Percentiles rank a stretch among this genome's conserved stretches.
Conservation (phyloP, 2,329 filamentous ascomycete genomes). For the Fusarium avenaceum region DNA sequence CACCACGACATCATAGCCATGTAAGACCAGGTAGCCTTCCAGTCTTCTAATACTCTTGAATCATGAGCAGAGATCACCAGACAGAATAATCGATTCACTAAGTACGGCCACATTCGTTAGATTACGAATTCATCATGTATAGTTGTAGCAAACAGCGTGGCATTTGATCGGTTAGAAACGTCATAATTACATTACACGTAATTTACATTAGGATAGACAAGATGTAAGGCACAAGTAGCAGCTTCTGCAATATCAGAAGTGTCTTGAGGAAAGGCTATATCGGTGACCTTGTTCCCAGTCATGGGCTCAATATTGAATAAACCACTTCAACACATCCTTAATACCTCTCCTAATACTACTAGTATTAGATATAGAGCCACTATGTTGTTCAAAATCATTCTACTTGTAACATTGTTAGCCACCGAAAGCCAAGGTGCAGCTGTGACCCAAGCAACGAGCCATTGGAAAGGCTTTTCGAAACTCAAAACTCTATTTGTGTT, state of each 20-base stretch:
- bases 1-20: background rate
- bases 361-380: too few relatives aligned
- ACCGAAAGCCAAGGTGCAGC: background rate
- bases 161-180: background rate
- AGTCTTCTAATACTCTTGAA: too few relatives aligned
- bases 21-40: too few relatives aligned
- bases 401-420: background rate
- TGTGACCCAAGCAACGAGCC: background rate
- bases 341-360: too few relatives aligned
- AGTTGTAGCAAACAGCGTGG: background rate
- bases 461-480: constrained; percentile 1
- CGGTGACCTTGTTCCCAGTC: background rate
- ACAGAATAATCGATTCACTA: background rate
- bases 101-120: background rate
- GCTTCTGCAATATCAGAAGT: background rate
- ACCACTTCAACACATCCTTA: too few relatives aligned
- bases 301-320: too few relatives aligned
- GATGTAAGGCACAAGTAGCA: background rate
- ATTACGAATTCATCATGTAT: background rate
- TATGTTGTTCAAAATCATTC: background rate
- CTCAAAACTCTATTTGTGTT: background rate
- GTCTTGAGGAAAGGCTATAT: background rate
- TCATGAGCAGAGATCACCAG: background rate
- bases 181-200: background rate
- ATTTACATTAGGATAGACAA: background rate